Conservation (phyloP, 2,329 filamentous ascomycete species). For the Cryoendolithus antarcticus region DNA sequence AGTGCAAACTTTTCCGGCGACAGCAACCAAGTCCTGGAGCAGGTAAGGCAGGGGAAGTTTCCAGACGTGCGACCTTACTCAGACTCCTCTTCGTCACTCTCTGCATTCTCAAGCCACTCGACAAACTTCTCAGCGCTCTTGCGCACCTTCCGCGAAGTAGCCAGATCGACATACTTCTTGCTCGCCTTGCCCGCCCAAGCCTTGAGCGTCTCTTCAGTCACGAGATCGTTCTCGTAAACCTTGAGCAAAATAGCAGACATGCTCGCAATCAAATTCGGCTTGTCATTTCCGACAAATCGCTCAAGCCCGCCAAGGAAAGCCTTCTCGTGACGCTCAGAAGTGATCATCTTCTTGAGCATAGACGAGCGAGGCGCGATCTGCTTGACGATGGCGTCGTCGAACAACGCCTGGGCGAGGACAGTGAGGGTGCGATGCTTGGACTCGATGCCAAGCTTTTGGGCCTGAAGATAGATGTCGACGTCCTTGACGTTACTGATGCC, state of each 20-base stretch:
- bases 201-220: slow-evolving; percentile 77
- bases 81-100: slow-evolving; percentile 50
- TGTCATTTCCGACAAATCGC: slow-evolving; percentile 74
- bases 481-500: slow-evolving; percentile 70
- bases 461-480: slow-evolving; percentile 88
- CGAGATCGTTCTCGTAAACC: slow-evolving; percentile 81
- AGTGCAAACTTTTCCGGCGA: no score
- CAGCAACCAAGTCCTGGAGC: no score
- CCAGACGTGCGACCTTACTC: neutral
- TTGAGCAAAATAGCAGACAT: slow-evolving; percentile 79
- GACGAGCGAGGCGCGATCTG: slow-evolving; percentile 74
- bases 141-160: slow-evolving; percentile 87
- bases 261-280: slow-evolving; percentile 63
- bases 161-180: slow-evolving; percentile 92
- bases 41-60: no score
- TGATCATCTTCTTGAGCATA: slow-evolving; percentile 81
- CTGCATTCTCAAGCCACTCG: slow-evolving; percentile 81
- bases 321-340: slow-evolving; percentile 88
- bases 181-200: slow-evolving; percentile 90
- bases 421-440: slow-evolving; percentile 84
- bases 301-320: slow-evolving; percentile 90
- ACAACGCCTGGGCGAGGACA: slow-evolving; percentile 86
- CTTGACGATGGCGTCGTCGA: slow-evolving; percentile 76
- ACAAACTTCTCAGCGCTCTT: slow-evolving; percentile 90
- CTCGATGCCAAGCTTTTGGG: slow-evolving; percentile 90